Percentiles rank a stretch among this genome's conserved stretches.
phyloP scores from a whole-genome alignment of 257 asterid species.

The Striga asiatica region DNA sequence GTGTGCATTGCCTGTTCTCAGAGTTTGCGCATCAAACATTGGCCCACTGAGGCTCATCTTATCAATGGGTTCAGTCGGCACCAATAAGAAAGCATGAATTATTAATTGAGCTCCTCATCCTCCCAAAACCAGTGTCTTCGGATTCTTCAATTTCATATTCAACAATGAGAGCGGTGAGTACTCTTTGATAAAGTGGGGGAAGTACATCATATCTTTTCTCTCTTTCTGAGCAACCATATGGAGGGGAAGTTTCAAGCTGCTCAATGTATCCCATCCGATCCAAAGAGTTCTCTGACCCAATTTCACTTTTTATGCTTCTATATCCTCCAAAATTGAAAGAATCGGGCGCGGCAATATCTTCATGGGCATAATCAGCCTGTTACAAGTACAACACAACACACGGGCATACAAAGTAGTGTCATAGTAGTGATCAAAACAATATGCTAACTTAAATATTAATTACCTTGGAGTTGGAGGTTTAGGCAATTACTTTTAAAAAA shows the following conservation, averaged over 20 bases:
- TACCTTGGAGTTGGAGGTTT: neutral
- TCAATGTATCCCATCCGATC: slow-evolving; percentile 32
- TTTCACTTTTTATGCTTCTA: slow-evolving; percentile 26
- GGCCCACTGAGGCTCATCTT: slow-evolving; percentile 46
- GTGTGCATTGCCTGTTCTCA: slow-evolving; percentile 40
- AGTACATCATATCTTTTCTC: slow-evolving; percentile 33
- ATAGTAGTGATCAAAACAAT: slow-evolving; percentile 1
- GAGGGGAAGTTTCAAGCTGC: slow-evolving; percentile 32
- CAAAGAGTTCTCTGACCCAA: slow-evolving; percentile 27
- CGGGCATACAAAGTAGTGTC: slow-evolving; percentile 10
- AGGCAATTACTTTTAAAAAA: too few relatives aligned
- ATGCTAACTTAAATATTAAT: neutral
- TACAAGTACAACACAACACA: too few relatives aligned
- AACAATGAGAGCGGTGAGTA: slow-evolving; percentile 66
- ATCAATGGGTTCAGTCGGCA: slow-evolving; percentile 31
- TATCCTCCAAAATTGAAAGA: slow-evolving; percentile 34
- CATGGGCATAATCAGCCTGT: slow-evolving; percentile 49
- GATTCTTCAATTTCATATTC: slow-evolving; percentile 67
- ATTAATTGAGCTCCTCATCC: slow-evolving; percentile 30
- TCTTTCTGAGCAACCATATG: slow-evolving; percentile 25
- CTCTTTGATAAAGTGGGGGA: slow-evolving; percentile 71
- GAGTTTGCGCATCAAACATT: slow-evolving; percentile 38
- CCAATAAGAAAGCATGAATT: slow-evolving; percentile 35
- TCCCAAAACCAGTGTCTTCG: slow-evolving; percentile 62
- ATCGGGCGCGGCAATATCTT: slow-evolving; percentile 34